phyloP scores from a whole-genome alignment of 164 flowering plant species.

The Magnolia changhungtana region DNA sequence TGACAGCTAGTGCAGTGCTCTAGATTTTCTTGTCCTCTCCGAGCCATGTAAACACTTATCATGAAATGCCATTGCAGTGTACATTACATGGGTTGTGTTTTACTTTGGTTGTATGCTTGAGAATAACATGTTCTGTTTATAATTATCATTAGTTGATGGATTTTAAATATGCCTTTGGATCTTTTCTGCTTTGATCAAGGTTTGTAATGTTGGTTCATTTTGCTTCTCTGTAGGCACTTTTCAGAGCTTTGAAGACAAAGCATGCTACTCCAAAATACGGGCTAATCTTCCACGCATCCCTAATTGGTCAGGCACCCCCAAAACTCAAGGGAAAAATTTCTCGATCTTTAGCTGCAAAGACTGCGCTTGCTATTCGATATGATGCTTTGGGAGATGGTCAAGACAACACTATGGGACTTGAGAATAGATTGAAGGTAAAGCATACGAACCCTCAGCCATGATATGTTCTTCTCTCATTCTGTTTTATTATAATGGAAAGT shows the following conservation, averaged over 20 bases:
- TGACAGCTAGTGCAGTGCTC: too few relatives aligned
- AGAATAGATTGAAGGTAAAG: slow-evolving; percentile 69
- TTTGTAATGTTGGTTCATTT: background rate
- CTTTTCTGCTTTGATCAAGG: too few relatives aligned
- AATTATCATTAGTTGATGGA: too few relatives aligned
- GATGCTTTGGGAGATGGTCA: slow-evolving; percentile 89
- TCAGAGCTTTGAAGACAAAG: slow-evolving; percentile 91
- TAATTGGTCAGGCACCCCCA: slow-evolving; percentile 92
- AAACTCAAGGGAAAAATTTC: slow-evolving; percentile 89
- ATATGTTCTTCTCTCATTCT: background rate
- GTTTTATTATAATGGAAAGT: background rate
- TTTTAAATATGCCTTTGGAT: too few relatives aligned
- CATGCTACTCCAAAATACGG: slow-evolving; percentile 96
- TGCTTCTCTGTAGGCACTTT: slow-evolving; percentile 48
- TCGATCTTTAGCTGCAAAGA: slow-evolving; percentile 86
- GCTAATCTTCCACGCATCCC: slow-evolving; percentile 88
- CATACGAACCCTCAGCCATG: background rate
- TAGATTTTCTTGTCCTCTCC: too few relatives aligned
- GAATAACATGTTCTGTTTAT: too few relatives aligned
- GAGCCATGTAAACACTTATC: too few relatives aligned
- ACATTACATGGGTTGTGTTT: too few relatives aligned
- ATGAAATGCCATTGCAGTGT: too few relatives aligned
- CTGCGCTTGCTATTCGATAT: slow-evolving; percentile 77
- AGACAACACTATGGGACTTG: slow-evolving; percentile 80
- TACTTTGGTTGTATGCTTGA: too few relatives aligned